Base-by-base conservation (phyloP, 768 basidiomycete genomes). In the Termitomyces titanicus region DNA sequence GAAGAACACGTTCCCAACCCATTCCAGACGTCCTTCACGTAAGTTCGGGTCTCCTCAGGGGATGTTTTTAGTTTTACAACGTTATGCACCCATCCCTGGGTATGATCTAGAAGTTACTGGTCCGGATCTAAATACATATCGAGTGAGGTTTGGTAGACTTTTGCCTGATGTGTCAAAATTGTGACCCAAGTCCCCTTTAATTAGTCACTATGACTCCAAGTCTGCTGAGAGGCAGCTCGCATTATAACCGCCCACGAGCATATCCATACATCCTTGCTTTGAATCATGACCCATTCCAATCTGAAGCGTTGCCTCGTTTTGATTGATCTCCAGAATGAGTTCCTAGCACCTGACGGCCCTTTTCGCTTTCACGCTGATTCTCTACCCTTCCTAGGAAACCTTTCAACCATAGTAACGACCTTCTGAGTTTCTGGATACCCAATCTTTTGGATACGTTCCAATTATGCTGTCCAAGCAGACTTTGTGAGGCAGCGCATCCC, bases 251-350 rank as follows among this genome's bases (percentile, higher is more conserved):
- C 25, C 37, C 22, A 9, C 38, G 4, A 18, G 3, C 15, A 39
- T 39, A 50, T 12, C 17, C 27, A 31, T 38, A 17, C 13, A 40
- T 29, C 2, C 1, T 15, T 50, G 37, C 18, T 11, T 12, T 27
- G 22, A n/a, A 25, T 5, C 18, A 33, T 27, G 25, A 2, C 25
- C 38, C 18, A 56, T 48, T 18, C 20, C 33, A 20, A 43, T 29
- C 46, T 46, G 31, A 61, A 53, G 38, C 53, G 53, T 27, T 63
- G 63, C 47, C 64, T 70, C 38, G 31, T 68, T n/a, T 51, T 70
- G 25, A 55, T 69, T 37, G 65, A 70, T 53, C 56, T 66, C 17
- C 67, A 69, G 54, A 66, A 68, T 48, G 67, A 68, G 34, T 71
- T 65, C 48, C 58, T 66, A 35, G 61, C 62, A 0, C 20, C 58